Base-by-base conservation (phyloP, 805 yeast genomes). In the Candida parachauliodes region DNA sequence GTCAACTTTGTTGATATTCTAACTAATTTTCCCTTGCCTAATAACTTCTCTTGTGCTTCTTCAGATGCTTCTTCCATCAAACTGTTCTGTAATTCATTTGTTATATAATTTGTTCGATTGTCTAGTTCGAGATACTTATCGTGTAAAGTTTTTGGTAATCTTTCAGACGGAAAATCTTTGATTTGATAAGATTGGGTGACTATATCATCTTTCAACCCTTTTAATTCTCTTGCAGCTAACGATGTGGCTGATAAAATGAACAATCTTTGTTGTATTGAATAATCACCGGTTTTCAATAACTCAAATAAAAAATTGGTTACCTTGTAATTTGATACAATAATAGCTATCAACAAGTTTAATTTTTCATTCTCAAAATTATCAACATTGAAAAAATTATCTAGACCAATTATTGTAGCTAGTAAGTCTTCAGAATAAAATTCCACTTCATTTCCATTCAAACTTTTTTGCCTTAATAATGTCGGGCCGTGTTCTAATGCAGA, bases 211-310 rank as follows among this genome's bases (percentile, higher is more conserved):
- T 71, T 68, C 21, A 68, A 55, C 0, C 88, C 91, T 30, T 83
- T 65, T 8, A 88, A 64, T 45, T 84, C 88, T 42, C 95, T 60
- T 0, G 88, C 87, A 2, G 85, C 76, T 17, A 88, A 60, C 0
- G 89, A 81, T 9, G 87, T 52, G 0, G 85, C 63, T 4, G 89
- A 76, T 14, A 93, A 57, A 7, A 89, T 66, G 20, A 76, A 61
- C 60, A 89, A 68, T 33, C 98, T 60, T 42, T 82, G 89, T 43
- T 84, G 93, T 14, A 93, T 55, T 0, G 95, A 87, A 44, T 83
- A 77, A 51, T 91, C 98, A 0, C 89, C 88, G 0, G 72, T 67
- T 24, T 77, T 62, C 12, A 88, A 61, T 12, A 81, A 55, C 19
- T 65, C 52, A 28, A 75, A 57, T 0, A 80, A 52, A 19, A 70